Conservation (phyloP, 108 stramenopile species). For the Conticribra weissflogii region DNA sequence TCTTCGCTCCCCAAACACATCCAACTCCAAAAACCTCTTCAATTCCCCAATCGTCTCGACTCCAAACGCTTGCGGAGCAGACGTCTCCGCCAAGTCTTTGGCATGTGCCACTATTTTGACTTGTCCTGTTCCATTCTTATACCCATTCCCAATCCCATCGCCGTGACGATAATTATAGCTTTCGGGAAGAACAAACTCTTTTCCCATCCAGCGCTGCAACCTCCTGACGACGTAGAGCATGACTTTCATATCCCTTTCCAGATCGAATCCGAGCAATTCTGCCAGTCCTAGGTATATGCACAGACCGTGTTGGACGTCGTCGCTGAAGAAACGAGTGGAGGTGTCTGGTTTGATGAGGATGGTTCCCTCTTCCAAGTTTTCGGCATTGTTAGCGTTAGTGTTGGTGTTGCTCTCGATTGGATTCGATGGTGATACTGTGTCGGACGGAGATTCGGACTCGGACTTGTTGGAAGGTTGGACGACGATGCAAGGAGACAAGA, state of each 20-base stretch:
- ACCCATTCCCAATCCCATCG: too few species aligned
- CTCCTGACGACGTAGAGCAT: slow-evolving; percentile 50
- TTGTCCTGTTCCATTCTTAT: background rate
- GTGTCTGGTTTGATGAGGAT: slow-evolving; percentile 48
- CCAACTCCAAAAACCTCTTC: slow-evolving; percentile 43
- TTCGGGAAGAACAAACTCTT: slow-evolving; percentile 51
- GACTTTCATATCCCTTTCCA: slow-evolving; percentile 51
- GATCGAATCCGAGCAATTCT: slow-evolving; percentile 48
- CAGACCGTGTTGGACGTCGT: slow-evolving; percentile 51
- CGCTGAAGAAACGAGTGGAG: slow-evolving; percentile 48
- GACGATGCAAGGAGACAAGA: slow-evolving; percentile 49
- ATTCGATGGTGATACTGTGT: too few species aligned
- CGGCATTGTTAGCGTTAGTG: slow-evolving; percentile 35
- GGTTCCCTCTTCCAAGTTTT: slow-evolving; percentile 26
- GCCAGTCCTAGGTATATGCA: slow-evolving; percentile 52
- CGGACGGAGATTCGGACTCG: too few species aligned
- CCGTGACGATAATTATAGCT: too few species aligned
- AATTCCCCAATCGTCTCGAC: slow-evolving; percentile 38
- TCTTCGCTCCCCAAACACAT: slow-evolving; percentile 43
- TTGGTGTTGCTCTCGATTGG: too few species aligned
- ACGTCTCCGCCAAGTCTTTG: slow-evolving; percentile 45
- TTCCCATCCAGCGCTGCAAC: slow-evolving; percentile 54
- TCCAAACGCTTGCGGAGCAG: slow-evolving; percentile 54
- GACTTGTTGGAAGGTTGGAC: too few species aligned
- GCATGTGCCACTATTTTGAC: slow-evolving; percentile 38